phyloP scores from a whole-genome alignment of 1,139 yeast genomes.

The Taiozyma sp. region DNA sequence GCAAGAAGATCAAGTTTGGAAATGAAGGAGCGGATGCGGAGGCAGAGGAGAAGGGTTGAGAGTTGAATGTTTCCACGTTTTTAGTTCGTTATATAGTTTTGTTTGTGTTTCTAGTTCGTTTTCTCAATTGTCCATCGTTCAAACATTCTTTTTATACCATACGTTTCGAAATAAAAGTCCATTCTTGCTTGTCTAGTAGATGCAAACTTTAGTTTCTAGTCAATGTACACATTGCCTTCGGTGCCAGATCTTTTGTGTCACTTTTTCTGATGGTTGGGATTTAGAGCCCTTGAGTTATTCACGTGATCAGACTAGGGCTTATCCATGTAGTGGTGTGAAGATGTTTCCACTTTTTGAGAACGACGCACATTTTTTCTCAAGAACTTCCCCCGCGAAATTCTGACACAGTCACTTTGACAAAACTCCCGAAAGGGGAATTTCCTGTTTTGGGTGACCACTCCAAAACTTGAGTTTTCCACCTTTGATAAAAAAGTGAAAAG shows the following conservation, averaged over 20 bases:
- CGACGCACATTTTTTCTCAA: not conserved
- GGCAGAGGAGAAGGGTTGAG: not conserved
- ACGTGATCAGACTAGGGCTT: not conserved
- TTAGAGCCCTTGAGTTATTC: not conserved
- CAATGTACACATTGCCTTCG: not conserved
- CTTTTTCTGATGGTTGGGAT: not conserved
- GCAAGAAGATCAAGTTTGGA: not conserved
- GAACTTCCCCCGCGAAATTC: not conserved
- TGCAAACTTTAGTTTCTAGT: not conserved
- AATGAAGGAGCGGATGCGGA: not conserved
- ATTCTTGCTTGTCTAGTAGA: not conserved
- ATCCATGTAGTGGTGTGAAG: constrained; percentile 2
- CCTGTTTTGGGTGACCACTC: constrained; percentile 8
- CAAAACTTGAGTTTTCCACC: not conserved
- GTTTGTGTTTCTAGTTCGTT: not conserved
- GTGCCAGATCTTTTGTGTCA: not conserved
- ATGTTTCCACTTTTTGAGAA: not conserved
- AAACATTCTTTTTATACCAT: not conserved
- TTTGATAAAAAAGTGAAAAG: not conserved
- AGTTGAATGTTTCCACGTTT: not conserved
- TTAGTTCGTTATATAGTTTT: not conserved
- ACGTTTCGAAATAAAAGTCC: not conserved
- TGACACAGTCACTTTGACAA: constrained; percentile 4
- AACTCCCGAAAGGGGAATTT: constrained; percentile 1
- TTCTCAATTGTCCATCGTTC: not conserved